Base-by-base conservation (phyloP, 1,284 basidiomycete genomes). In the Mycena sp. region DNA sequence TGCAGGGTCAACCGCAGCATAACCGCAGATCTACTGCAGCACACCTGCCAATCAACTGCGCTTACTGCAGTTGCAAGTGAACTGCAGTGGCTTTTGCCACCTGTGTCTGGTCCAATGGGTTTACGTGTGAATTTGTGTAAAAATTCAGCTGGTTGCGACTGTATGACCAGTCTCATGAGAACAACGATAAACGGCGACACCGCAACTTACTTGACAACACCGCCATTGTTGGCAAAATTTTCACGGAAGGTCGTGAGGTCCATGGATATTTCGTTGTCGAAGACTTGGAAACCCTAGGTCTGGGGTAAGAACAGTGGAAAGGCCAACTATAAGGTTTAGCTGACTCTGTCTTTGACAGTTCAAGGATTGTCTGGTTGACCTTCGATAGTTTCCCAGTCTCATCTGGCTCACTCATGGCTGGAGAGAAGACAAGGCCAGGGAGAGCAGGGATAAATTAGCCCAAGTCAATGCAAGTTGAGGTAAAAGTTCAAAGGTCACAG, bases 321-420 rank as follows among this genome's bases (percentile, higher is more conserved):
- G 67, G 14, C 7, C n/a, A n/a, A 69, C 72, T 63, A 51, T 58
- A 46, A 48, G n/a, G 41, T 64, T 28, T 51, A 45, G 77, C 86
- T 79, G 69, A 92, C 91, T 81, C 96, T 87, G 78, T 99, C 98
- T 74, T 91, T 89, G 64, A 97, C 94, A 99, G 89, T 80, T 99
- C 98, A 77, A 99, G 96, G 56, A 98, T 93, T 44, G 98, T 99
- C 72, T 94, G 84, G 79, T 96, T 96, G 67, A 99, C 96, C 74
- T 96, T 92, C 95, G 96, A 99, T 72, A 99, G 85, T 73, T 91
- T 89, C 55, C 94, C 89, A 56, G 86, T 84, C 76, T 93, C 91
- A 77, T 93, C 91, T 70, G 80, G 80, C 67, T 92, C 73, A 46
- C 56, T 60, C 61, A 66, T 62, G 6, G 30, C n/a, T n/a, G n/a